Evolutionary conservation across 225 moss, liverwort and hornwort genomes (phyloP), one percentile per base, ranked within the genome.

Genomic region (Pseudisothecium myosuroides): DNA sequence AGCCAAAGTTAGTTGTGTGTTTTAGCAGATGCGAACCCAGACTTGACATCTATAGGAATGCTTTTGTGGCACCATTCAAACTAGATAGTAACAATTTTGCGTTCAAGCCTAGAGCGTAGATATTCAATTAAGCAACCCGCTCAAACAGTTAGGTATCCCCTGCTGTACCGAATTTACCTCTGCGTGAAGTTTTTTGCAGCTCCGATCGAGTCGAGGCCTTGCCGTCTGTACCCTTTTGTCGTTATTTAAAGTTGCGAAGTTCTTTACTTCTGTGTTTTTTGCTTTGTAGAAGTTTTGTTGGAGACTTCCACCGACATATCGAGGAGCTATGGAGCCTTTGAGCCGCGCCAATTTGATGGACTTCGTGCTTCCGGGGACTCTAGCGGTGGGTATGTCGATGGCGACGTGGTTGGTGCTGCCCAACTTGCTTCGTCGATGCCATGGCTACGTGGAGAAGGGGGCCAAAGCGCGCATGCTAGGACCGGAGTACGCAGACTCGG

Each of bases 381-480:
- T 91, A 88, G 93, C 93, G 43, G 87, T 93, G 83, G 94, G 93
- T 66, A 58, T 93, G 90, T 93, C 94, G 81, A 37, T 91, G 86
- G 93, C 88, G 26, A 88, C 95, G 8, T 95, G 94, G 94, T 85
- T 95, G 81, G 87, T 95, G 60, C 76, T 95, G 54, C 95, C 95
- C 60, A 89, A 86, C 68, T 56, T 89, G 85, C 91, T 95, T 28
- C 93, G 93, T 45, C 89, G 90, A 24, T 85, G 90, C 79, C 92
- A 95, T 62, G 16, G 80, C 41, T 95, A 92, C 86, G 90, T 93
- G 69, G 94, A 95, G 86, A 88, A 87, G 50, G 94, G 92, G 17
- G 93, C 94, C n/a, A 93, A 92, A 87, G 91, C 90, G 80, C 94
- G 93, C 28, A 28, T 95, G 43, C 87, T 93, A 36, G 94, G 94